phyloP scores from a whole-genome alignment of 1,284 basidiomycete species.

The Prillingera fragicola region DNA sequence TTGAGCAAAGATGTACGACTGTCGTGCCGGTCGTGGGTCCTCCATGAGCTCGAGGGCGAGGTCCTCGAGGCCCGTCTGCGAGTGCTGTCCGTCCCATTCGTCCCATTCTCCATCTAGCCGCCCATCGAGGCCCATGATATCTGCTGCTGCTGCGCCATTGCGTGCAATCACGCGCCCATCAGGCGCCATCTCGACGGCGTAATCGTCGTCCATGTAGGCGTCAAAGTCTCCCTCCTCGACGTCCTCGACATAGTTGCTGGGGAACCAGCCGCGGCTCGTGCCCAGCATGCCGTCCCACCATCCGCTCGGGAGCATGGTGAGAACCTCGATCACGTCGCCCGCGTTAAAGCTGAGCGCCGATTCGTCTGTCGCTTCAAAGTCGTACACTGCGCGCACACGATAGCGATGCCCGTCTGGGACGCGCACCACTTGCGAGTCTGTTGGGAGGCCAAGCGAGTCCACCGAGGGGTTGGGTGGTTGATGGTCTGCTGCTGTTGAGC shows the following conservation, averaged over 20 bases:
- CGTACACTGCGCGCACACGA: conserved; percentile 79
- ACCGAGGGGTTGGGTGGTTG: neutral
- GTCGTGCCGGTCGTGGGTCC: neutral
- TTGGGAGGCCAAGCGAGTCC: conserved; percentile 6
- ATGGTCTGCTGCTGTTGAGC: neutral
- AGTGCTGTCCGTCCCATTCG: conserved; percentile 17
- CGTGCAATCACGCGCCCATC: conserved; percentile 59
- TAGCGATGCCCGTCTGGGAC: conserved; percentile 18
- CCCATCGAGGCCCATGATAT: conserved; percentile 28
- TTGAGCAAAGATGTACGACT: too few species aligned
- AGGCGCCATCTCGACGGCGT: conserved; percentile 53
- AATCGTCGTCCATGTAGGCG: conserved; percentile 47
- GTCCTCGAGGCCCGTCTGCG: conserved; percentile 25
- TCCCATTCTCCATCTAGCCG: conserved; percentile 21
- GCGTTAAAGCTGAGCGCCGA: conserved; percentile 81
- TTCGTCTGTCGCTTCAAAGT: conserved; percentile 80
- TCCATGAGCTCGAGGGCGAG: conserved; percentile 38
- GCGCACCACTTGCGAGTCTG: conserved; percentile 13
- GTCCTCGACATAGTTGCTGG: conserved; percentile 83
- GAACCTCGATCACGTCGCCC: conserved; percentile 88
- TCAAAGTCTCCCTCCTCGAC: conserved; percentile 76
- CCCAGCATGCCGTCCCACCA: conserved; percentile 98
- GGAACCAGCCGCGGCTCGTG: conserved; percentile 92
- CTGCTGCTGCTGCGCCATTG: conserved; percentile 12
- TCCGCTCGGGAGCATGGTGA: conserved; percentile 82